A percentile compares a stretch with the other conserved stretches of the same genome.
Conservation (phyloP, 805 yeast genomes). For the Sugiyamaella boreocaroliniensis region DNA sequence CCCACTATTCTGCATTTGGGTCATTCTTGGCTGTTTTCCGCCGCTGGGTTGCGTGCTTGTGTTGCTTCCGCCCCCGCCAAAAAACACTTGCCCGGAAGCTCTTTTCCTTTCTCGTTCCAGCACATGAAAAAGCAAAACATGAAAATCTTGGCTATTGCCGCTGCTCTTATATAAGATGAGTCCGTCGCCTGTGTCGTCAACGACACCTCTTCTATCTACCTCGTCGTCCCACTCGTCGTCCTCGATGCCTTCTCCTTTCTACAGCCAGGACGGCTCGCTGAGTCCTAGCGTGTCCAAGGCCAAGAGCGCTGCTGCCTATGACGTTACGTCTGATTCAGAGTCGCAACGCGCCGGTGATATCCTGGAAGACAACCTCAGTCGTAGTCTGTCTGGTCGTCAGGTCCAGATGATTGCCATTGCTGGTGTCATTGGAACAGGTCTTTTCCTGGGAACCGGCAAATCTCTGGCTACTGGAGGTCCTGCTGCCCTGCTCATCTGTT, state of each 20-base stretch:
- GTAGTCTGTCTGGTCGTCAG: conserved; percentile 36
- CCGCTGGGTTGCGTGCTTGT: too few species aligned
- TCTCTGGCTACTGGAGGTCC: conserved; percentile 48
- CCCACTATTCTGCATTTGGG: too few species aligned
- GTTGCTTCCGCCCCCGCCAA: too few species aligned
- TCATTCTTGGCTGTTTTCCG: too few species aligned
- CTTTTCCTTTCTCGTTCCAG: neutral
- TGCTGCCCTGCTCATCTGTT: conserved; percentile 46
- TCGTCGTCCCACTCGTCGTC: neutral
- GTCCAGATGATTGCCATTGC: conserved; percentile 69
- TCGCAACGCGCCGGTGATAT: neutral
- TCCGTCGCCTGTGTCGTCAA: neutral
- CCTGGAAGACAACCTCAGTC: conserved; percentile 19
- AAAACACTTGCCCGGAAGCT: too few species aligned
- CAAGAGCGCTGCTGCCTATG: too few species aligned
- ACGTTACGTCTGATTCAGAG: neutral
- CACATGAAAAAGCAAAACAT: neutral
- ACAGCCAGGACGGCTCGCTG: neutral
- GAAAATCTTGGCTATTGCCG: neutral
- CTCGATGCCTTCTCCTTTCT: neutral
- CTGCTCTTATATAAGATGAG: neutral
- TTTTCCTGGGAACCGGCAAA: conserved; percentile 45
- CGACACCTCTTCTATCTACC: neutral
- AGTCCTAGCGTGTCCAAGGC: neutral
- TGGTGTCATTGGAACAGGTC: conserved; percentile 70